These are phyloP conservation scores for Oemleria cerasiformis DNA, from an alignment of 306 rosid genomes.

Conservation along the genomic window DNA sequence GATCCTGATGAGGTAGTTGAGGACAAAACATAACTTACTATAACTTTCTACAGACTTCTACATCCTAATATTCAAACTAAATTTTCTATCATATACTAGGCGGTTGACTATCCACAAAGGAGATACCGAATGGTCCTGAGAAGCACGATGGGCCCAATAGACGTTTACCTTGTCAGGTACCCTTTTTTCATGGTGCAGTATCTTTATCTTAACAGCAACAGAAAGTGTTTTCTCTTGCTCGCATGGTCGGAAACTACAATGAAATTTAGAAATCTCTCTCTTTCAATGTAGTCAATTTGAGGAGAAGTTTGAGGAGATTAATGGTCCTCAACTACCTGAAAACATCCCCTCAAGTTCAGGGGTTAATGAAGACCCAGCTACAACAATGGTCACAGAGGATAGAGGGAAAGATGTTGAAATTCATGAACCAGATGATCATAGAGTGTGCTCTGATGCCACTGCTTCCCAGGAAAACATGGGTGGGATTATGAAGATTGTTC, in stretches of 20 bases:
- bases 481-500: constrained; percentile 98
- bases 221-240: constrained; percentile 15
- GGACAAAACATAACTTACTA: constrained; percentile 7
- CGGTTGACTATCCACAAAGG: constrained; percentile 92
- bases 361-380: constrained; percentile 39
- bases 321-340: constrained; percentile 58
- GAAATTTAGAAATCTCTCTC: constrained; percentile 15
- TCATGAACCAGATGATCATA: constrained; percentile 53
- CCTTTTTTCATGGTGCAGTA: constrained; percentile 17
- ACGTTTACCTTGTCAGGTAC: constrained; percentile 97
- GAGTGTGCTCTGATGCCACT: constrained; percentile 47
- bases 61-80: constrained; percentile 28
- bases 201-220: constrained; percentile 15
- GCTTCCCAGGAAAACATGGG: constrained; percentile 66
- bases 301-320: constrained; percentile 89
- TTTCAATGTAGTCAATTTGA: constrained; percentile 77
- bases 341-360: constrained; percentile 60
- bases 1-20: constrained; percentile 95
- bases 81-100: constrained; percentile 46
- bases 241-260: constrained; percentile 13
- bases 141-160: constrained; percentile 97
- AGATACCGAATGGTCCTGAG: constrained; percentile 92
- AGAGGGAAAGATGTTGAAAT: constrained; percentile 47
- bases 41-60: constrained; percentile 12
- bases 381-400: constrained; percentile 38